Base-by-base conservation (phyloP, 2,329 filamentous ascomycete genomes). In the Triangularia verruculosa region DNA sequence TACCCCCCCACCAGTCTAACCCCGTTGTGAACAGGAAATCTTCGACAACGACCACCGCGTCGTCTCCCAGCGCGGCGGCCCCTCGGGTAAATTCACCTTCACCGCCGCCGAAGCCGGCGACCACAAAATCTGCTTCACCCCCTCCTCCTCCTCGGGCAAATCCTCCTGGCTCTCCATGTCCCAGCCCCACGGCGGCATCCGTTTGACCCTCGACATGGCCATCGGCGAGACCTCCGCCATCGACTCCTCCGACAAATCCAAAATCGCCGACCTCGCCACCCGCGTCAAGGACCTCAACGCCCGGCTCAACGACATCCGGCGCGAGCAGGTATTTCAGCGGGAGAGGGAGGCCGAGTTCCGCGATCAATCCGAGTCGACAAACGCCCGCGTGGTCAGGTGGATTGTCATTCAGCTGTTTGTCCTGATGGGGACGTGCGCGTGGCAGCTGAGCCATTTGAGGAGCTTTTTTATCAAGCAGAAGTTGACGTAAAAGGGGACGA, bases 401-500 rank as follows among this genome's bases (percentile, higher is more conserved):
- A 94, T 95, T 70, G 74, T 97, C 69, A 89, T 98, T 70, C 95
- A 99, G 79, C 81, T 98, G 65, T 84, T 88, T 59, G 87, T 98
- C 39, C 83, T 99, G 61, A 91, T 89, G 61, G 83, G 89, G 62
- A 97, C 95, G 32, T 99, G 95, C 79, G 91, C 92, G 66, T 99
- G 95, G 95, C 95, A 99, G 78, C 83, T 99, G 55, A 96, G 93
- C 61, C 94, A 99, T 79, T 85, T 99, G 72, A 86, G 95, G 71
- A 90, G 91, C 55, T 99, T 99, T 86, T 99, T 99, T 82, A 99
- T 99, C 83, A 99, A 99, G 86, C 94, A 98, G 83, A 99, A 99
- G 85, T 88, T 99, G 76, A 98, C 95, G 65, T 99, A 86, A 78
- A 71, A 12, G 11, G 25, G 24, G 20, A 27, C 12, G 30, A n/a